These are phyloP conservation scores for Metarhizium rileyi DNA, from an alignment of 2,329 filamentous ascomycete species.

Conservation along the genomic window DNA sequence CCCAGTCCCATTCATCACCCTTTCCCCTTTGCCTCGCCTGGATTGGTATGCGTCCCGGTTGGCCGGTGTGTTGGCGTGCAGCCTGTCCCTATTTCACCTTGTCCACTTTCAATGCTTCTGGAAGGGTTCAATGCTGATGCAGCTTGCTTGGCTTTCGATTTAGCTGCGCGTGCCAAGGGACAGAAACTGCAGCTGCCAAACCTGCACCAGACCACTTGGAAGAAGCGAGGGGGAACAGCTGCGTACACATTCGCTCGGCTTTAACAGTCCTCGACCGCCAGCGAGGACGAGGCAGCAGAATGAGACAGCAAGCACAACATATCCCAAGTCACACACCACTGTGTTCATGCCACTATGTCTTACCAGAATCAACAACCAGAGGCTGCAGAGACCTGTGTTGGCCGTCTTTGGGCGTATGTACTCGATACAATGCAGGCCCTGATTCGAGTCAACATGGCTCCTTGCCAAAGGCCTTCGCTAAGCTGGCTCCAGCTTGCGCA, in stretches of 20 bases:
- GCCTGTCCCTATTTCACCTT: not conserved
- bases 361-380: not conserved
- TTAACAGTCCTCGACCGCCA: not conserved
- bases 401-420: not conserved
- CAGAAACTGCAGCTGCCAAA: no score
- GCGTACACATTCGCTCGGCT: no score
- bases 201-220: no score
- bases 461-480: not conserved
- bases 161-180: no score
- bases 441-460: not conserved
- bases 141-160: no score
- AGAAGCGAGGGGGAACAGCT: no score
- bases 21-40: not conserved
- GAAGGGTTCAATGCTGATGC: not conserved
- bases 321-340: not conserved
- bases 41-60: not conserved
- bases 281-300: not conserved
- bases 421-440: no score
- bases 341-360: conserved; percentile 1
- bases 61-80: not conserved
- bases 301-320: not conserved
- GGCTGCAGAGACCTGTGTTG: not conserved
- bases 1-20: not conserved
- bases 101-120: not conserved
- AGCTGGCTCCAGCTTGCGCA: not conserved